Evolutionary conservation across 148 eudicot species (phyloP).

Genomic region (Persicaria maculosa): DNA sequence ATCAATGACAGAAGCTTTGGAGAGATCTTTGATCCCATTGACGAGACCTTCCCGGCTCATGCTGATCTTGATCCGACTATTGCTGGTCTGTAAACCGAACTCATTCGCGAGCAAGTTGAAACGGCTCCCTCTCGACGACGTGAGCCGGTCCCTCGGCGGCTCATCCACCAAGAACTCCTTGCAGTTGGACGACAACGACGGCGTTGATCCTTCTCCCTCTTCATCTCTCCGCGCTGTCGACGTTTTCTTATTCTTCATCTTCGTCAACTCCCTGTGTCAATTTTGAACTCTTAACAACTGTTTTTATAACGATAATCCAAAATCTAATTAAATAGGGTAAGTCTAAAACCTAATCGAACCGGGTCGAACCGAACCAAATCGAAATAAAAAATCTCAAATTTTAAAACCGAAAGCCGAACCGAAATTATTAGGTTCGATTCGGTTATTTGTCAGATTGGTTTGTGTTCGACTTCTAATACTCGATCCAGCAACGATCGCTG

Average conservation of each 20-base stretch:
- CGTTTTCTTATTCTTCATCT: conserved; percentile 20
- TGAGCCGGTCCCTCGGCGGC: conserved; percentile 27
- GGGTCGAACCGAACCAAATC: too few species aligned
- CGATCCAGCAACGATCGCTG: too few species aligned
- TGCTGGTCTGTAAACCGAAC: conserved; percentile 17
- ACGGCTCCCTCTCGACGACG: conserved; percentile 38
- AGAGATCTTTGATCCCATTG: conserved; percentile 39
- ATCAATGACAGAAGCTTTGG: conserved; percentile 33
- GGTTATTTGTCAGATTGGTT: too few species aligned
- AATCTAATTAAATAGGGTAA: too few species aligned
- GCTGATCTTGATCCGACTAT: not conserved
- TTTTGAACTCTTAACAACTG: too few species aligned
- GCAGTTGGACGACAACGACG: conserved; percentile 16
- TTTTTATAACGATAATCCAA: too few species aligned
- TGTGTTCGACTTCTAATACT: too few species aligned
- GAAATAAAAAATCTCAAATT: too few species aligned
- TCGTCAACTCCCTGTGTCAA: conserved; percentile 9
- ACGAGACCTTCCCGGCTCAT: conserved; percentile 37
- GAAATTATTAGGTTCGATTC: too few species aligned
- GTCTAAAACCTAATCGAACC: too few species aligned
- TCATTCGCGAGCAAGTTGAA: conserved; percentile 36
- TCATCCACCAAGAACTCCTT: conserved; percentile 37
- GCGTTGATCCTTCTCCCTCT: not conserved
- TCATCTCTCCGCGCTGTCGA: conserved; percentile 5
- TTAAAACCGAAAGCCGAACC: too few species aligned